Evolutionary conservation across 2,329 filamentous ascomycete species (phyloP), one percentile per base, ranked within the genome.

Genomic region (Lecanicillium sp.): DNA sequence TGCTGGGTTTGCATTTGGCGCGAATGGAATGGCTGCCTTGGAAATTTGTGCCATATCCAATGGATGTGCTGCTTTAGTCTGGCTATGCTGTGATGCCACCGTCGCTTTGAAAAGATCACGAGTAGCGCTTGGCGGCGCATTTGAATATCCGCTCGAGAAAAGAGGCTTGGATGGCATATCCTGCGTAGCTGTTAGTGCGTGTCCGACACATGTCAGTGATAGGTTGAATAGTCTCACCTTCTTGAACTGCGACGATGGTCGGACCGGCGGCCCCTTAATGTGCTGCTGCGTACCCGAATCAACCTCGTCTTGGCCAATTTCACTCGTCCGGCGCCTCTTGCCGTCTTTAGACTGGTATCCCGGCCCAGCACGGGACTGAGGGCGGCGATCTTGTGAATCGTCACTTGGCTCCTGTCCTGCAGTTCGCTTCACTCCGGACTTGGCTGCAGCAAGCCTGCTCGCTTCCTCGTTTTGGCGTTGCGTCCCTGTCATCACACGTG

Each of bases 1-100:
- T 20, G 67, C 63, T 8, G 72, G 65, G 48, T 74, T 81, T 8
- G 73, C 65, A 43, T 77, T 78, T 15, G 89, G 75, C 6, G 87
- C 87, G 54, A 95, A 95, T 3, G 87, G 85, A 49, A 95, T 95
- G 19, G 83, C 80, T n/a, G 79, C 85, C 60, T 84, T 94, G 7
- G 86, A 85, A 43, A 90, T 80, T 54, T 90, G 85, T n/a, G 83
- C 77, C 77, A 90, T 88, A 49, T 92, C 86, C 53, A 88, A 67
- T 2, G 84, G 83, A 51, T 88, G 80, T 1, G 67, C 71, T 3
- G 73, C 64, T 56, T 83, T 80, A 37, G 65, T 61, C 28, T 83
- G 75, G 47, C 77, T 73, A 47, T 85, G 80, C 51, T 87, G 83
- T 15, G 71, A 68, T 12, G 76, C 79, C 35, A 83, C 71, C 0